Base-by-base conservation (phyloP, 2,329 filamentous ascomycete genomes). In the Cadophora luteo-olivacea region DNA sequence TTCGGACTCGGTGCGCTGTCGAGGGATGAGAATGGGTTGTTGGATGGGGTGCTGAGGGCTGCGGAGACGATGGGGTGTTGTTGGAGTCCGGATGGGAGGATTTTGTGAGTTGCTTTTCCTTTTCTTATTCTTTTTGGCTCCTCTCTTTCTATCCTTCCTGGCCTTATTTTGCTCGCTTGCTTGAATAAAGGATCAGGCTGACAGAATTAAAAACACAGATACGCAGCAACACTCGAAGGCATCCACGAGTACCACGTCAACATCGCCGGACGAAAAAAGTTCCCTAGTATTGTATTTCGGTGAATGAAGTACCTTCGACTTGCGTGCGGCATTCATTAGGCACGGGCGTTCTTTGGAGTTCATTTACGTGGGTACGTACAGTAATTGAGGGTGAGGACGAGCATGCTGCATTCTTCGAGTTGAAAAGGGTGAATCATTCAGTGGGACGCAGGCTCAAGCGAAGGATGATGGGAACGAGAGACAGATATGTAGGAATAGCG, bases 211-310 rank as follows among this genome's bases (percentile, higher is more conserved):
- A 38, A 58, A 24, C 16, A 49, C 29, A 91, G 88, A 66, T 90
- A 86, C 73, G 82, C 90, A 51, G 89, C 86, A 24, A 86, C 88
- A 41, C 89, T 92, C 76, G 89, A 92, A 72, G 92, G 92, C 66
- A 90, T 94, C 65, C 92, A 92, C 75, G 91, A 94, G 79, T 88
- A 92, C 74, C 85, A 84, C 41, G 84, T 94, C 72, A 89, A 93
- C 76, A 74, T 89, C 22, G 83, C 86, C 61, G 84, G 81, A 67
- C 84, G 92, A 69, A 91, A 88, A 78, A 80, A 84, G 38, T 85
- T 84, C 70, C 86, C 88, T 1, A 86, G 84, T 70, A 80, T 88
- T 71, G 81, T 81, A 54, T 80, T 87, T 78, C 83, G 85, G 69
- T 89, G 55, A 75, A 38, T 7, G 9, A 11, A 38, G 36, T 29